phyloP scores from a whole-genome alignment of 2,329 filamentous ascomycete species.

The Sporothrix pseudoabietina region DNA sequence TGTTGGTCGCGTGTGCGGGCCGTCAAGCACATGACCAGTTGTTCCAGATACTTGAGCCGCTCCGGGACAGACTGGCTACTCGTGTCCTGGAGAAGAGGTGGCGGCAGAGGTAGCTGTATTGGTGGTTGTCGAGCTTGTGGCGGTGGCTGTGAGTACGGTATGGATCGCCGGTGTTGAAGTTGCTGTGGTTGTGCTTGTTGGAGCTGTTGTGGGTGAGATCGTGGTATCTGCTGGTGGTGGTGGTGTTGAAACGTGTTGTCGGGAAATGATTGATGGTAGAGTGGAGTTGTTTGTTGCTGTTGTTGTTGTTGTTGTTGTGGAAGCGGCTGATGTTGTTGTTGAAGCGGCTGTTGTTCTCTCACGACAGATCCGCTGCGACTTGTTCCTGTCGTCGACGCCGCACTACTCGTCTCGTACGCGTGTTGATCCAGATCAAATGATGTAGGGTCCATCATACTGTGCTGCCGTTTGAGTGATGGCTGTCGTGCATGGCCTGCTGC shows the following conservation, averaged over 20 bases:
- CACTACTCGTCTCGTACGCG: neutral
- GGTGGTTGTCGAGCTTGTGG: neutral
- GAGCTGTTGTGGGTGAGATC: neutral
- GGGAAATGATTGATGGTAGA: neutral
- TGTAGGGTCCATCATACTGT: neutral
- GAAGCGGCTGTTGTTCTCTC: neutral
- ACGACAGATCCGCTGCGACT: neutral
- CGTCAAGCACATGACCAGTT: constrained; percentile 25
- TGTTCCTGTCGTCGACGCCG: neutral
- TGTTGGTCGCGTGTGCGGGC: neutral
- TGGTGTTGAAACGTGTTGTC: neutral
- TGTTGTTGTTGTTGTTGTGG: neutral
- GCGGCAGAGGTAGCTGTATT: neutral
- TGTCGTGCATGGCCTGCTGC: neutral
- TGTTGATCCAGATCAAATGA: neutral
- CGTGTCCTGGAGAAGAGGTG: neutral
- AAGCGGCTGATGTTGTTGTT: neutral
- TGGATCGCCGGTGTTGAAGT: neutral
- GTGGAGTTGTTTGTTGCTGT: neutral
- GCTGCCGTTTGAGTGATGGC: neutral
- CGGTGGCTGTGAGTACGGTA: neutral
- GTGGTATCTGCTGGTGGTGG: neutral
- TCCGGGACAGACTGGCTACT: constrained; percentile 15
- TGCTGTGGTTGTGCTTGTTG: neutral
- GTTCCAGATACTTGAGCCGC: constrained; percentile 30